phyloP scores from a whole-genome alignment of 2,329 filamentous ascomycete genomes.

The Ceratocystis huliohia region DNA sequence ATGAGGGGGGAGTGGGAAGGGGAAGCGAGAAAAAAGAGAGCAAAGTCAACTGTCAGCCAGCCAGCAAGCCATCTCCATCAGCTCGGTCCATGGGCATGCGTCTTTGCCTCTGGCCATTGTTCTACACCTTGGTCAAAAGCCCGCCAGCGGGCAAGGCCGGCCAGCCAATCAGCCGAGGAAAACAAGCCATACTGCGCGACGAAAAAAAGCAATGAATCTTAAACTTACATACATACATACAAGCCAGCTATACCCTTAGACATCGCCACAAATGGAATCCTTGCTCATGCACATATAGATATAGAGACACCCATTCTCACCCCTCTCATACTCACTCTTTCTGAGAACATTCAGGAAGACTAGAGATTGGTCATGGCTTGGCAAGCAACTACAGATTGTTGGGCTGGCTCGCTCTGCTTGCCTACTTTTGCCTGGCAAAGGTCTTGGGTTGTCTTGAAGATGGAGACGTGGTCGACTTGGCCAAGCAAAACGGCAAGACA shows the following conservation, averaged over 20 bases:
- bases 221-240: background rate
- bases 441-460: background rate
- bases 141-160: background rate
- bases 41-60: background rate
- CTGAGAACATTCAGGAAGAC: too few species aligned
- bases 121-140: conserved; percentile 2
- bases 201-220: background rate
- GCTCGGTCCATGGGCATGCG: background rate
- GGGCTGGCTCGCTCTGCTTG: too few species aligned
- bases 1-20: background rate
- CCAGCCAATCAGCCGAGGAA: background rate
- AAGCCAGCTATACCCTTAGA: background rate
- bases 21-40: background rate
- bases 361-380: too few species aligned
- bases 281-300: background rate
- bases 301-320: background rate
- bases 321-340: too few species aligned
- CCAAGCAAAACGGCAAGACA: background rate
- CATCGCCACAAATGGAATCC: background rate
- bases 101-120: background rate
- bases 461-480: background rate
- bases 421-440: too few species aligned
- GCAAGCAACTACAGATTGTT: too few species aligned
- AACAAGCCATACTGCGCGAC: background rate
- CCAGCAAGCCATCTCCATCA: background rate